Conservation (phyloP, 768 basidiomycete genomes). For the Pleurotus tuber-regium region DNA sequence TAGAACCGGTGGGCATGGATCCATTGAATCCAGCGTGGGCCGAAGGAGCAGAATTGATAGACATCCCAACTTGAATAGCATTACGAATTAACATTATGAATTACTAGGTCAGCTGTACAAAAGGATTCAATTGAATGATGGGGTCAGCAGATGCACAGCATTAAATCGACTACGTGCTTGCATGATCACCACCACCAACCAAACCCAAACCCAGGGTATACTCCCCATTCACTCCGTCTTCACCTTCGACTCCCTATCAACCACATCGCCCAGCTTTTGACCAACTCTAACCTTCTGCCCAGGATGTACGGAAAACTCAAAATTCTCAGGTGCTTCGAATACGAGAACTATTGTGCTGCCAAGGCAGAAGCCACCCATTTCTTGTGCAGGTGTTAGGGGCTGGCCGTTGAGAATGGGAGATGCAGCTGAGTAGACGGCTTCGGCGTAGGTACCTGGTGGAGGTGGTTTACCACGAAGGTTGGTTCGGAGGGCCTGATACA, state of each 20-base stretch:
- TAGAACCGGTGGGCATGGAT: too few relatives aligned
- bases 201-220: too few relatives aligned
- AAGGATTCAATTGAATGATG: too few relatives aligned
- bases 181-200: too few relatives aligned
- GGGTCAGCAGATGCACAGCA: too few relatives aligned
- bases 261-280: conserved; percentile 68
- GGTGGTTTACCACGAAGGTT: conserved; percentile 75
- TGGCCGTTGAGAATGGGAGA: conserved; percentile 84
- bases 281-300: conserved; percentile 90
- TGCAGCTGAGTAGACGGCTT: conserved; percentile 88
- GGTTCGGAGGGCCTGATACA: conserved; percentile 74
- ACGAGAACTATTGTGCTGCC: conserved; percentile 96
- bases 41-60: too few relatives aligned
- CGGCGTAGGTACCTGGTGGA: conserved; percentile 84
- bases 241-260: conserved; percentile 18
- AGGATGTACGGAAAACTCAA: conserved; percentile 71
- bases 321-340: conserved; percentile 88
- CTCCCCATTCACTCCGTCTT: conserved; percentile 31
- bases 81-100: too few relatives aligned
- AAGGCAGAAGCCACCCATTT: conserved; percentile 96
- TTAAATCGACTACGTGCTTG: too few relatives aligned
- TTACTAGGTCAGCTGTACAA: too few relatives aligned
- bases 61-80: too few relatives aligned
- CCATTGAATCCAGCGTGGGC: too few relatives aligned
- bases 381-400: conserved; percentile 82